Evolutionary conservation across 1,139 yeast genomes (phyloP).

Genomic region (Magnusiomyces fungicola): DNA sequence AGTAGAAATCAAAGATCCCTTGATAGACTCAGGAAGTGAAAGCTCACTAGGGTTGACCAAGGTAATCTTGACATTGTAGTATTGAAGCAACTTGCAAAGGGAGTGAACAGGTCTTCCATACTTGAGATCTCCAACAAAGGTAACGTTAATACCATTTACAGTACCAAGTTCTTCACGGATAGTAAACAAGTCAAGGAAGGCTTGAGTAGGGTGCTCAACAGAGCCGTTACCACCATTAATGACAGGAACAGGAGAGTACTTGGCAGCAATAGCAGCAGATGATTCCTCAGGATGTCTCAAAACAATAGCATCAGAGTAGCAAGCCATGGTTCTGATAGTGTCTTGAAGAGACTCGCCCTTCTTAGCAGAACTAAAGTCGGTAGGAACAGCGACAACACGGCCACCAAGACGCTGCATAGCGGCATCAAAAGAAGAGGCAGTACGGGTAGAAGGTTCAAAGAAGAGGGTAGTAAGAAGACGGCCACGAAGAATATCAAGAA

Average conservation of each 20-base stretch:
- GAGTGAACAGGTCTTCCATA: slow-evolving; percentile 99
- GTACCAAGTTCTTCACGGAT: slow-evolving; percentile 98
- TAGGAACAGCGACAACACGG: slow-evolving; percentile 81
- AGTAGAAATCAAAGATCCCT: slow-evolving; percentile 52
- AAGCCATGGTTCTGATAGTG: slow-evolving; percentile 88
- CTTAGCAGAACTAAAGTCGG: slow-evolving; percentile 82
- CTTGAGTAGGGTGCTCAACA: slow-evolving; percentile 98
- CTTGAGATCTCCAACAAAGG: slow-evolving; percentile 98
- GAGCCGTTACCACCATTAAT: slow-evolving; percentile 98
- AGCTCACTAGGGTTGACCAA: slow-evolving; percentile 88
- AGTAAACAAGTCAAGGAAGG: slow-evolving; percentile 92
- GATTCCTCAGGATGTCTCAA: slow-evolving; percentile 93
- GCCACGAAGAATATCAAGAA: slow-evolving; percentile 81
- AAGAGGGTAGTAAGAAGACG: slow-evolving; percentile 91
- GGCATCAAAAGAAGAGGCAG: slow-evolving; percentile 93
- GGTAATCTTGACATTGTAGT: slow-evolving; percentile 89
- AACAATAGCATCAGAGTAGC: slow-evolving; percentile 95
- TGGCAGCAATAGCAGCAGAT: slow-evolving; percentile 90
- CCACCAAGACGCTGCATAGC: slow-evolving; percentile 99
- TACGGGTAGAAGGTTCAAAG: slow-evolving; percentile 97
- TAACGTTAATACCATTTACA: slow-evolving; percentile 94
- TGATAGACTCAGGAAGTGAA: slow-evolving; percentile 67
- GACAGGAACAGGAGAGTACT: slow-evolving; percentile 93
- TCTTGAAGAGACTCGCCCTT: slow-evolving; percentile 99
- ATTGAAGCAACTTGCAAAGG: slow-evolving; percentile 79